Evolutionary conservation across 257 asterid genomes (phyloP), one percentile per base, ranked within the genome.

Genomic region (Ilex aquifolium): DNA sequence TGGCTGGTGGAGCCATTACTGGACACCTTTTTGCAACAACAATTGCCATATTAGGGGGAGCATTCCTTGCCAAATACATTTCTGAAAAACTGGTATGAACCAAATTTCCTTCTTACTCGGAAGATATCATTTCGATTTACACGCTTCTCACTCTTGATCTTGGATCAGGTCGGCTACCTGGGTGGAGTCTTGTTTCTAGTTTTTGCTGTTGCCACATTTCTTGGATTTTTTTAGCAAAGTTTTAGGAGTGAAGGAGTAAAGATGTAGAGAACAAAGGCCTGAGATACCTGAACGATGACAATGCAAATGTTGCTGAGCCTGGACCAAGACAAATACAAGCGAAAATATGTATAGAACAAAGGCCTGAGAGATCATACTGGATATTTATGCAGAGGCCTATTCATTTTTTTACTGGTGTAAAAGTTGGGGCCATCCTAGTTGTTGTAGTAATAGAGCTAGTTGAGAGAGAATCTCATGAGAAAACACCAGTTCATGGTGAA

Each of bases 1-100:
- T 93, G 32, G 99, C 99, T 39, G 74, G 95, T 72, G 99, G 97
- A 65, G 99, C 99, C 75, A 82, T 93, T 42, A 71, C 67, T 0
- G 99, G 99, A 17, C 99, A 93, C 73, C 71, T 93, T 39, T 63
- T 88, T 10, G 99, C 99, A 3, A 93, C 99, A 42, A 65, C 82
- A 17, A 68, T 93, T 21, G 97, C 99, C 8, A 83, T 93, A 69
- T 74, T 93, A 3, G 99, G 99, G 53, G 99, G 99, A 44, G 95
- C 95, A 7, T 79, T 93, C 65, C 96, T 93, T n/a, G 83, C 99
- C 57, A 84, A 77, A 29, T 85, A 87, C 84, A 90, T 93, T 59
- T 93, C 99, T 8, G 97, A 93, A 61, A 93, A 93, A 76, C 80
- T 90, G 96, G 97, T 93, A 87, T 74, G 67, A 27, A 39, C 46